Evolutionary conservation across 352 stramenopile genomes (phyloP).

Genomic region (Blastocystis sp.): DNA sequence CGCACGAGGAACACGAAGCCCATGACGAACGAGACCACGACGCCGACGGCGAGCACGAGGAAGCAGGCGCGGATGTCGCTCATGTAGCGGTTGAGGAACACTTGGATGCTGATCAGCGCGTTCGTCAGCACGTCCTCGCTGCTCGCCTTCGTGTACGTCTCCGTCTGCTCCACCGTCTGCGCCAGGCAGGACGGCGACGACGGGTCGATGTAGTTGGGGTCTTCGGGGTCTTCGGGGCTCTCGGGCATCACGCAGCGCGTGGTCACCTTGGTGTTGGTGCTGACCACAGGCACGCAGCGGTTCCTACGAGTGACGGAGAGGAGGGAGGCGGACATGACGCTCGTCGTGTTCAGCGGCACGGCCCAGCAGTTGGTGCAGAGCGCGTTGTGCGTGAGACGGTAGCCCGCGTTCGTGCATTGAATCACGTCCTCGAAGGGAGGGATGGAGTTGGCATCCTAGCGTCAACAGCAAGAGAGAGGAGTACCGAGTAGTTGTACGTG

Average conservation of each 20-base stretch:
- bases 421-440: slow-evolving; percentile 39
- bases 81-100: slow-evolving; percentile 80
- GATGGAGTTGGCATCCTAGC: not conserved
- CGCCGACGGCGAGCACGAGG: slow-evolving; percentile 79
- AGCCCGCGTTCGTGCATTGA: slow-evolving; percentile 16
- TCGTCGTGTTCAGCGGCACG: slow-evolving; percentile 68
- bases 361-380: slow-evolving; percentile 69
- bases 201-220: slow-evolving; percentile 78
- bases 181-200: slow-evolving; percentile 81
- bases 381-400: slow-evolving; percentile 4
- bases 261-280: not conserved
- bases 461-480: not conserved
- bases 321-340: slow-evolving; percentile 10
- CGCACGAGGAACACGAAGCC: slow-evolving; percentile 82
- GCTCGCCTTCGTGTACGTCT: slow-evolving; percentile 79
- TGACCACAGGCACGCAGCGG: slow-evolving; percentile 58
- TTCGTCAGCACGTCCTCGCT: slow-evolving; percentile 81
- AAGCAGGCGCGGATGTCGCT: slow-evolving; percentile 81
- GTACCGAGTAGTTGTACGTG: slow-evolving; percentile 81
- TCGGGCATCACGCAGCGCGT: slow-evolving; percentile 79
- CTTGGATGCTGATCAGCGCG: slow-evolving; percentile 78
- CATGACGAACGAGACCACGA: slow-evolving; percentile 78
- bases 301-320: slow-evolving; percentile 9
- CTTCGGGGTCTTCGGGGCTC: slow-evolving; percentile 80
- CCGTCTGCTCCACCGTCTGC: slow-evolving; percentile 80